phyloP scores from a whole-genome alignment of 768 basidiomycete genomes.

The Russula sp. region DNA sequence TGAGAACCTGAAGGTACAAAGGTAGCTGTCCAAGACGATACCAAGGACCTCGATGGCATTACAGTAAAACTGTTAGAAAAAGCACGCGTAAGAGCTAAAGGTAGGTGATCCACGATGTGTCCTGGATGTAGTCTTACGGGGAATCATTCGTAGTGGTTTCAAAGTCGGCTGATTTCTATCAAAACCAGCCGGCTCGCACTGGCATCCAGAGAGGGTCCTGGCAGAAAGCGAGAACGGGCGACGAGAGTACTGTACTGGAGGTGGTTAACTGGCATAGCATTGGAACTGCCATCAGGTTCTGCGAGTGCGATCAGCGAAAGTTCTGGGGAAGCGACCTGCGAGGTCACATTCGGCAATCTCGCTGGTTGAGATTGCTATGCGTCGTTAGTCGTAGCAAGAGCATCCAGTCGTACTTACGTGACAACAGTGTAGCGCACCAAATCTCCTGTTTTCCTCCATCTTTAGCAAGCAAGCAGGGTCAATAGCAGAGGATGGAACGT shows the following conservation, averaged over 20 bases:
- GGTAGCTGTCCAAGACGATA: slow-evolving; percentile 1
- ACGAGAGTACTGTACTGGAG: not conserved
- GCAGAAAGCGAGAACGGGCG: not conserved
- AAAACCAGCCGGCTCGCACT: not conserved
- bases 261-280: not conserved
- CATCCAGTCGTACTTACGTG: not conserved
- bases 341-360: too few species aligned
- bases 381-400: too few species aligned
- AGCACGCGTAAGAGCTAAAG: not conserved
- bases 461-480: too few species aligned
- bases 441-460: too few species aligned
- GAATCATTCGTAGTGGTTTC: not conserved
- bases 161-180: not conserved
- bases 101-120: not conserved
- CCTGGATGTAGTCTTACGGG: not conserved
- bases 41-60: slow-evolving; percentile 12
- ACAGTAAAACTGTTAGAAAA: not conserved
- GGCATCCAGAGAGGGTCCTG: not conserved
- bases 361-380: too few species aligned
- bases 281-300: not conserved
- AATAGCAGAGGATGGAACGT: too few species aligned
- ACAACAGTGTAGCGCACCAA: not conserved
- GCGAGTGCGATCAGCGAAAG: too few species aligned
- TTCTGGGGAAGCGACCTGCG: too few species aligned
- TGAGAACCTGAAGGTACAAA: not conserved